Conservation (phyloP, 2,329 filamentous ascomycete genomes). For the Cercospora brassicicola region DNA sequence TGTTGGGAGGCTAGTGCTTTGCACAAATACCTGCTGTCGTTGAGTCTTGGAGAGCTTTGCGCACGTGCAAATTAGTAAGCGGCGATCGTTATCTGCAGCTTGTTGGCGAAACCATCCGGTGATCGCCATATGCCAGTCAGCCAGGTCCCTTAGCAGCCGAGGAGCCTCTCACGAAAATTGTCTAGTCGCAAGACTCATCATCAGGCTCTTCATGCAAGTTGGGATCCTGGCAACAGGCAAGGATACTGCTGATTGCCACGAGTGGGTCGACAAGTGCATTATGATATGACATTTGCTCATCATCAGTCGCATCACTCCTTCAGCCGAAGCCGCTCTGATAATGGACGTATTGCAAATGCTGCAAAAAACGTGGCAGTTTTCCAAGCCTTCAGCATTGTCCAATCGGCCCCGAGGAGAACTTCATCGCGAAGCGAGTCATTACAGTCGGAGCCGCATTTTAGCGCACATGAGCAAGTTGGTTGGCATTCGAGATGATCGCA, state of each 20-base stretch:
- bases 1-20: not conserved
- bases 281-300: not conserved
- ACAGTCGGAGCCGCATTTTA: not conserved
- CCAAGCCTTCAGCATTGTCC: not conserved
- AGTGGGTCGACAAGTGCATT: not conserved
- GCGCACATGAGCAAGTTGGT: not conserved
- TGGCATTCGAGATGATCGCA: not conserved
- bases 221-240: not conserved
- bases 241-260: not conserved
- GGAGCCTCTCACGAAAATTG: not conserved
- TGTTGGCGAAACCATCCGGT: not conserved
- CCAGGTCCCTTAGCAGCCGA: not conserved
- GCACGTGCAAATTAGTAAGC: not conserved
- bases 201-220: not conserved
- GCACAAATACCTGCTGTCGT: not conserved
- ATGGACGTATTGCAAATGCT: not conserved
- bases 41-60: not conserved
- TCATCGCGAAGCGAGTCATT: not conserved
- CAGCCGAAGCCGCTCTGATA: not conserved
- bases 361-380: not conserved
- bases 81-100: not conserved
- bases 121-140: not conserved
- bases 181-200: not conserved
- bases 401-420: not conserved
- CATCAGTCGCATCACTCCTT: not conserved